Evolutionary conservation across 2,329 filamentous ascomycete genomes (phyloP).

Genomic region (Periconia sp.): DNA sequence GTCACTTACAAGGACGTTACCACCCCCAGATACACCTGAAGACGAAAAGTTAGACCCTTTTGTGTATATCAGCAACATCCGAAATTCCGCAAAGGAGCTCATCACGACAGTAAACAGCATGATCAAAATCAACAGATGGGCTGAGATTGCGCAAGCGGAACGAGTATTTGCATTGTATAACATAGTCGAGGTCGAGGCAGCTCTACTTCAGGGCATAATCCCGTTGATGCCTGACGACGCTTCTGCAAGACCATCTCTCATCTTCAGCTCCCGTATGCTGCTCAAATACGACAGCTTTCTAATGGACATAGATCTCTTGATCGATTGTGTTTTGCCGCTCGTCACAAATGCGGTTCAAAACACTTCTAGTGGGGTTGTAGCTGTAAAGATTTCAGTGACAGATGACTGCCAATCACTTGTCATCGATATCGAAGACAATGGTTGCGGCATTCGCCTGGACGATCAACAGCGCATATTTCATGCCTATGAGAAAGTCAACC

Average conservation of each 20-base stretch:
- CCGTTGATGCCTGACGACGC: conserved; percentile 37
- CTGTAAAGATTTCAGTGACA: conserved; percentile 39
- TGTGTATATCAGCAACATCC: conserved; percentile 45
- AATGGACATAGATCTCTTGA: conserved; percentile 48
- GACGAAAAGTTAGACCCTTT: conserved; percentile 25
- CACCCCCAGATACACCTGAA: conserved; percentile 15
- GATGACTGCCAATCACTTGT: conserved; percentile 37
- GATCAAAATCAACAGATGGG: conserved; percentile 52
- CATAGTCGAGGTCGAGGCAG: conserved; percentile 39
- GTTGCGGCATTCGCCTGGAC: conserved; percentile 45
- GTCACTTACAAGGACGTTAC: conserved; percentile 3
- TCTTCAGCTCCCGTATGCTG: conserved; percentile 41
- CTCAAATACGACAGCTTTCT: conserved; percentile 37
- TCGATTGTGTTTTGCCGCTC: conserved; percentile 52
- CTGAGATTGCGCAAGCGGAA: conserved; percentile 34
- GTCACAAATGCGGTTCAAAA: conserved; percentile 53
- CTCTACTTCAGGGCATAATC: conserved; percentile 36
- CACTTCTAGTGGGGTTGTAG: conserved; percentile 45
- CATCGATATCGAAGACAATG: conserved; percentile 54
- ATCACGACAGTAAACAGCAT: conserved; percentile 55
- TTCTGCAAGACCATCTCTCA: conserved; percentile 32
- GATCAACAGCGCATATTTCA: conserved; percentile 51
- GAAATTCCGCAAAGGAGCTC: conserved; percentile 49
- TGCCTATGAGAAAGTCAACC: conserved; percentile 51
- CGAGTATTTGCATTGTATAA: conserved; percentile 31